phyloP scores from a whole-genome alignment of 306 rosid genomes.

The Corylus americana region DNA sequence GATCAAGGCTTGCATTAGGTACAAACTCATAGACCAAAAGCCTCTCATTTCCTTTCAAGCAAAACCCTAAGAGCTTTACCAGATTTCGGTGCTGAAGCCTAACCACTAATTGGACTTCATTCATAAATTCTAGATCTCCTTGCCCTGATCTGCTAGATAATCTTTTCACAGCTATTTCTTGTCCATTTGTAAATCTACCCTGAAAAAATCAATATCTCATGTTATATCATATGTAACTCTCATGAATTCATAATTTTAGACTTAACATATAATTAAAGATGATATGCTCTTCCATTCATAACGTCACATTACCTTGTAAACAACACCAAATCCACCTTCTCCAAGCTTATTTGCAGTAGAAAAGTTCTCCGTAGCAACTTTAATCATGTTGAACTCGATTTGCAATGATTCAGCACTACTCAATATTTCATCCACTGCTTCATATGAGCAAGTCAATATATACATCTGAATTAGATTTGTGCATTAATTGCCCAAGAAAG shows the following conservation, averaged over 20 bases:
- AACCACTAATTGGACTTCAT: conserved; percentile 18
- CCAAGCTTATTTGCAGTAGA: conserved; percentile 27
- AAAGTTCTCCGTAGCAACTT: conserved; percentile 28
- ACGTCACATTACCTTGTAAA: conserved; percentile 26
- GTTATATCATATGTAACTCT: not conserved
- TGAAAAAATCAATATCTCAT: not conserved
- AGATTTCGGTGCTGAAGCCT: conserved; percentile 32
- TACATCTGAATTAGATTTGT: not conserved
- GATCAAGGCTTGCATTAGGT: conserved; percentile 13
- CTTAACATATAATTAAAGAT: no score
- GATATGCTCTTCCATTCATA: not conserved
- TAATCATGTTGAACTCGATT: conserved; percentile 4
- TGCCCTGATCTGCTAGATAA: conserved; percentile 19
- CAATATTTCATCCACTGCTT: not conserved
- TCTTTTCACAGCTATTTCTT: conserved; percentile 25
- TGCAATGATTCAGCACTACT: conserved; percentile 10
- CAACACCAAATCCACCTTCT: conserved; percentile 33
- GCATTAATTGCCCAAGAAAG: no score
- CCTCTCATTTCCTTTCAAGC: not conserved
- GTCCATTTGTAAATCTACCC: not conserved
- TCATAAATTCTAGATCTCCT: conserved; percentile 28
- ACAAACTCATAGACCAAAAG: conserved; percentile 21
- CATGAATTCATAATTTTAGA: no score
- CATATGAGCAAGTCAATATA: not conserved
- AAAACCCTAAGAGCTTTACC: conserved; percentile 19